Evolutionary conservation across 108 stramenopile genomes (phyloP), one percentile per base, ranked within the genome.

Genomic region (Fragilariopsis cylindrus): DNA sequence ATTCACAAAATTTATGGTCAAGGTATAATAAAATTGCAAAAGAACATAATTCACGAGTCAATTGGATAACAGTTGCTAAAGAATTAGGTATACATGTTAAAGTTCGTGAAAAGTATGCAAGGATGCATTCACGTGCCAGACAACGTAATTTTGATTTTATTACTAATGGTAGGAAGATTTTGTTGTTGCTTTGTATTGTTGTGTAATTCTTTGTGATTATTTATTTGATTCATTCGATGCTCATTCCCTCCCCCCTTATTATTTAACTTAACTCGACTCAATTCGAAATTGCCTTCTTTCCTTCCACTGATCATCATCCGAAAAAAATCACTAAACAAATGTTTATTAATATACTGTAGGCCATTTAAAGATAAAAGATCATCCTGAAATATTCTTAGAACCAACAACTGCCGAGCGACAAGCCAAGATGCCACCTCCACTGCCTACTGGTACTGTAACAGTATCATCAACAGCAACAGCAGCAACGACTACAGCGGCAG

Each of bases 61-160:
- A 90, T 56, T 93, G 92, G 92, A 82, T 85, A 45, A 88, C 87
- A 1, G 90, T 93, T 40, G 85, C 92, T 19, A 87, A 87, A 52
- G 92, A 93, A 71, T 64, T 93, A 19, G 92, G 92, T 9, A 93
- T 93, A 64, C 88, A 93, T 68, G 92, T 93, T 57, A 93, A 93
- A 71, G 92, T 93, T 30, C 86, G 92, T 18, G 92, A 93, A 81
- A 93, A 93, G 78, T 93, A 93, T 80, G 84, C 87, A 6, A 77
- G 92, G 5, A 93, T 93, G 92, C 88, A 93, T 55, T 65, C 76
- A 48, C 84, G 92, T 45, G 92, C 90, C 43, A 84, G 84, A 57
- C 80, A 83, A 73, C 84, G 92, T 7, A 89, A 89, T 3, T 93
- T 93, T 77, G 92, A 93, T 73, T 93, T 76, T 72, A 53, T 72